Percentiles rank a stretch among this genome's conserved stretches.
phyloP scores from a whole-genome alignment of 768 basidiomycete species.

The Leccinum barrowsii region DNA sequence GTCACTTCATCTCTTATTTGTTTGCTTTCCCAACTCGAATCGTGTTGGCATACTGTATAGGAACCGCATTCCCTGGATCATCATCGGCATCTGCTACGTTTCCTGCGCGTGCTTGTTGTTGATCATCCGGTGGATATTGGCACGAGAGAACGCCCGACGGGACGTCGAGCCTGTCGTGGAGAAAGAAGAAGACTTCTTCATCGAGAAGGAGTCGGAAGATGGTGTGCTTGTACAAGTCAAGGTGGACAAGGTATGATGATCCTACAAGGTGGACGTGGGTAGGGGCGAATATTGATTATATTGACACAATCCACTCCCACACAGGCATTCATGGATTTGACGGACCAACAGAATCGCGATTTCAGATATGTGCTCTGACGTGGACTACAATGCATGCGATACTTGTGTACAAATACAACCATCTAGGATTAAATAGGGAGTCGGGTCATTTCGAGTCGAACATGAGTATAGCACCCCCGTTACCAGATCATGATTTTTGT shows the following conservation, averaged over 20 bases:
- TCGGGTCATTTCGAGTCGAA: neutral
- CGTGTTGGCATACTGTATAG: constrained; percentile 32
- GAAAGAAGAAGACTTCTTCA: constrained; percentile 60
- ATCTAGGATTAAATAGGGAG: neutral
- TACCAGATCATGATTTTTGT: neutral
- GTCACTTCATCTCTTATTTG: neutral
- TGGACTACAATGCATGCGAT: neutral
- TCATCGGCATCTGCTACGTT: neutral
- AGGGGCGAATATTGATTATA: no score
- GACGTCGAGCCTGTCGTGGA: constrained; percentile 54
- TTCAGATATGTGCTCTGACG: constrained; percentile 67
- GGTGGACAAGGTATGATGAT: constrained; percentile 55
- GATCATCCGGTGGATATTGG: constrained; percentile 39
- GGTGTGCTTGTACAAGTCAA: constrained; percentile 50
- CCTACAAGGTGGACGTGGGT: neutral
- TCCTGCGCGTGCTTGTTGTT: constrained; percentile 44
- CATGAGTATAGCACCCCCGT: neutral
- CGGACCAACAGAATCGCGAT: constrained; percentile 67
- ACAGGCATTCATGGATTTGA: constrained; percentile 70
- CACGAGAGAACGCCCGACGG: constrained; percentile 59
- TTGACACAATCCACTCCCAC: neutral
- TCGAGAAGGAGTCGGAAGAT: constrained; percentile 48
- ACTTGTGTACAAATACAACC: constrained; percentile 10
- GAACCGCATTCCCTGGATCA: constrained; percentile 71
- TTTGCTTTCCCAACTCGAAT: neutral